Evolutionary conservation across 2,329 filamentous ascomycete species (phyloP).

Genomic region (Diaporthe helianthi): DNA sequence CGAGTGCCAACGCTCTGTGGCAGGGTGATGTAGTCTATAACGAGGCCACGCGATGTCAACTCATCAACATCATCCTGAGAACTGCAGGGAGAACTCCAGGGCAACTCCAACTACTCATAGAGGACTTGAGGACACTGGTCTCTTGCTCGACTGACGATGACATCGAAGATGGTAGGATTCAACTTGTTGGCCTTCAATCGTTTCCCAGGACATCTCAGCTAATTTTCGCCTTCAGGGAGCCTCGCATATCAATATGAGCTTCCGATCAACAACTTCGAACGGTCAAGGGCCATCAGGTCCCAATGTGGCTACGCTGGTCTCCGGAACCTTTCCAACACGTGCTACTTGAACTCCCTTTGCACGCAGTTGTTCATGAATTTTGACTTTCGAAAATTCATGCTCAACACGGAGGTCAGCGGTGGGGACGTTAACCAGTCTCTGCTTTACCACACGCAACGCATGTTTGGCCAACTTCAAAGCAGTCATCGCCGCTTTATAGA

Average conservation of each 20-base stretch:
- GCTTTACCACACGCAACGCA: constrained; percentile 76
- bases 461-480: constrained; percentile 89
- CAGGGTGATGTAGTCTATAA: constrained; percentile 29
- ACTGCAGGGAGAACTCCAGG: constrained; percentile 59
- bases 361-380: constrained; percentile 97
- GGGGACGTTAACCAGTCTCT: constrained; percentile 67
- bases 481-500: constrained; percentile 77
- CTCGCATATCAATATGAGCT: constrained; percentile 69
- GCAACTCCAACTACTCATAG: constrained; percentile 60
- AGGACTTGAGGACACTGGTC: constrained; percentile 57
- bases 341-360: constrained; percentile 93
- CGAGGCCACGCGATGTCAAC: constrained; percentile 28
- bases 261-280: constrained; percentile 66
- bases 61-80: constrained; percentile 61
- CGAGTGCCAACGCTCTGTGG: constrained; percentile 28
- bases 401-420: constrained; percentile 67
- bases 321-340: constrained; percentile 93
- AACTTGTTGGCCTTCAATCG: neutral
- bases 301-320: constrained; percentile 85
- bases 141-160: constrained; percentile 48
- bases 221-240: constrained; percentile 27
- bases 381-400: constrained; percentile 83
- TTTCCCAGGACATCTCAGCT: neutral
- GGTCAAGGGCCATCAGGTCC: constrained; percentile 72
- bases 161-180: constrained; percentile 49